Evolutionary conservation across 148 eudicot species (phyloP).

Genomic region (Diospyros kaki): DNA sequence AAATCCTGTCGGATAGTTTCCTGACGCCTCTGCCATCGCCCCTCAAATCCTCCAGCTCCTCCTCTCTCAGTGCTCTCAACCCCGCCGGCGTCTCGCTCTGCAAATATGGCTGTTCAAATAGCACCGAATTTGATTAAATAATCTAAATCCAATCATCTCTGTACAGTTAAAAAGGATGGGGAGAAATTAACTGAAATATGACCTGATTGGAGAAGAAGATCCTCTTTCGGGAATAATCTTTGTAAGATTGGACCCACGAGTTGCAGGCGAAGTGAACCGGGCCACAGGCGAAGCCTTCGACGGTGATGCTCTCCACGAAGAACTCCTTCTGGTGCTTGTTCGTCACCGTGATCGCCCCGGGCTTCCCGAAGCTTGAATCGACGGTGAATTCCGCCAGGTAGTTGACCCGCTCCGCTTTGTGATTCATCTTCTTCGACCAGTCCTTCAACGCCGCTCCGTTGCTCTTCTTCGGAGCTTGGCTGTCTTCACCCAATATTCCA

Average conservation of each 20-base stretch:
- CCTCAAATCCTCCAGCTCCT: constrained; percentile 64
- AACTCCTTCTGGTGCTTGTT: constrained; percentile 88
- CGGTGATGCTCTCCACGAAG: constrained; percentile 62
- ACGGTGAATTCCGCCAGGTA: constrained; percentile 71
- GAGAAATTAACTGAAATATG: background rate
- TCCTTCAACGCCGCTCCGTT: constrained; percentile 62
- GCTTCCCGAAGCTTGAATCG: constrained; percentile 70
- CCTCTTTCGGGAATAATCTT: constrained; percentile 59
- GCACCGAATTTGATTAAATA: too few species aligned
- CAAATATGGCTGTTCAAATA: constrained; percentile 65
- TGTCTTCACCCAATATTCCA: constrained; percentile 30
- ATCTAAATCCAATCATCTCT: too few species aligned
- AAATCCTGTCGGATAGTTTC: constrained; percentile 61
- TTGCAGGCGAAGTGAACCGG: constrained; percentile 92
- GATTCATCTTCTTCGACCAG: constrained; percentile 81
- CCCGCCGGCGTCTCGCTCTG: constrained; percentile 86
- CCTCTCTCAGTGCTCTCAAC: constrained; percentile 65
- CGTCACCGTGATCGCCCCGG: constrained; percentile 73
- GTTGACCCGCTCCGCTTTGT: constrained; percentile 73
- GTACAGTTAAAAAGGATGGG: too few species aligned
- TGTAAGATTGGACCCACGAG: constrained; percentile 82
- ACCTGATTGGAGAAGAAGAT: constrained; percentile 88
- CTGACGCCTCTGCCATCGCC: constrained; percentile 76
- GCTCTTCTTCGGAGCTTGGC: constrained; percentile 66
- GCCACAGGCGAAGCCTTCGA: constrained; percentile 82